phyloP scores from a whole-genome alignment of 495 filamentous ascomycete genomes.

The Cercophora newfieldiana region DNA sequence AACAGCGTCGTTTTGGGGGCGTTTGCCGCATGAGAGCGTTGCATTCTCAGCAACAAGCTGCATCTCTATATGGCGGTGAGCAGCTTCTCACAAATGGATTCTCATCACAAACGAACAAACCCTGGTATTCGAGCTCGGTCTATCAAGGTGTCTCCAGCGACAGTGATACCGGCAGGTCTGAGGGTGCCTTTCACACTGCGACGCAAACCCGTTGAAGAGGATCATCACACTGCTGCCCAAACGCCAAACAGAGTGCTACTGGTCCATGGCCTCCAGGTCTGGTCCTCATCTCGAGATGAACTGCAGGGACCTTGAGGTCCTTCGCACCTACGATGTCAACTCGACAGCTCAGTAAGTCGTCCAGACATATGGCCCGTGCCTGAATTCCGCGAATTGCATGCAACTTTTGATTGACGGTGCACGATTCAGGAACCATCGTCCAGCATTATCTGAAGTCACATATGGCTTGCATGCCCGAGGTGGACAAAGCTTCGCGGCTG shows the following conservation, averaged over 20 bases:
- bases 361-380: slow-evolving; percentile 17
- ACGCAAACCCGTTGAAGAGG: neutral
- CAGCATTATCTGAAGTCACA: slow-evolving; percentile 9
- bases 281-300: neutral
- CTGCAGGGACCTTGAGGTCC: slow-evolving; percentile 18
- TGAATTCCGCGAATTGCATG: slow-evolving; percentile 17
- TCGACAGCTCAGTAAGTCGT: no score
- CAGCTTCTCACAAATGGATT: neutral
- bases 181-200: neutral
- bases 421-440: slow-evolving; percentile 15
- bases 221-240: neutral
- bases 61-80: slow-evolving; percentile 23
- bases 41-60: slow-evolving; percentile 23
- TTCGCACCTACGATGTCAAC: neutral
- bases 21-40: slow-evolving; percentile 22
- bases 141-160: neutral
- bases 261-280: neutral
- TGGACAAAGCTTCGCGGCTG: slow-evolving; percentile 11
- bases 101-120: neutral
- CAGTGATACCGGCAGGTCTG: neutral
- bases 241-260: neutral
- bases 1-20: slow-evolving; percentile 7
- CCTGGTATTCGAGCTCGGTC: slow-evolving; percentile 9
- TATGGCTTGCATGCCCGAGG: slow-evolving; percentile 11
- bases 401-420: slow-evolving; percentile 19